A percentile compares a stretch with the other conserved stretches of the same genome.
phyloP scores from a whole-genome alignment of 805 yeast species.

The Cyberlindnera sargentensis region DNA sequence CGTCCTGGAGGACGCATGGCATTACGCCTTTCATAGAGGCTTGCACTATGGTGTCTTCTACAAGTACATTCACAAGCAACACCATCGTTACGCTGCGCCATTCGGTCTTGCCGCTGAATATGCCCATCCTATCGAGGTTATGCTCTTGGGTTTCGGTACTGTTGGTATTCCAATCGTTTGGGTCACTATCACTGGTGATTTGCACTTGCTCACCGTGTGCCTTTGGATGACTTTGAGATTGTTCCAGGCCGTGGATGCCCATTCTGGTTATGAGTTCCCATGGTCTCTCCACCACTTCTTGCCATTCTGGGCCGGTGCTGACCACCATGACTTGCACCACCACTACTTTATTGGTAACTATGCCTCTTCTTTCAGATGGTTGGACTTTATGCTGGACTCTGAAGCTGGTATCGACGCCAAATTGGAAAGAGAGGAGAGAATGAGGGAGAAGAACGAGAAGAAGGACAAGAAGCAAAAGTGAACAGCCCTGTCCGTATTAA shows the following conservation, averaged over 20 bases:
- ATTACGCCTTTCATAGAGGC: conserved; percentile 89
- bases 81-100: conserved; percentile 97
- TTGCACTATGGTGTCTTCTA: conserved; percentile 86
- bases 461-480: conserved; percentile 9
- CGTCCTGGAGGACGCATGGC: conserved; percentile 91
- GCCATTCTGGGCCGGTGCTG: conserved; percentile 98
- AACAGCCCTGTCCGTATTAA: too few relatives aligned
- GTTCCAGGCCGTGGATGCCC: conserved; percentile 96
- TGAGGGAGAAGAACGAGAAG: conserved; percentile 30
- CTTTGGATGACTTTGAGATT: conserved; percentile 84
- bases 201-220: conserved; percentile 84
- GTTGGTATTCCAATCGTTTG: conserved; percentile 90
- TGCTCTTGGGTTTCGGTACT: conserved; percentile 88
- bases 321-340: conserved; percentile 96
- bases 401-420: conserved; percentile 83
- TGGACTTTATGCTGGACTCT: conserved; percentile 83
- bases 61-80: conserved; percentile 93
- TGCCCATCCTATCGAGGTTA: conserved; percentile 95
- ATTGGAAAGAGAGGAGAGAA: conserved; percentile 59
- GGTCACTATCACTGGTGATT: conserved; percentile 64
- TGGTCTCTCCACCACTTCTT: conserved; percentile 88
- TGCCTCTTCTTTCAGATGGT: conserved; percentile 93
- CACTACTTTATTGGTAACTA: conserved; percentile 94
- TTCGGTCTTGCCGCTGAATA: conserved; percentile 96
- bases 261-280: conserved; percentile 97